Conservation (phyloP, 352 stramenopile species). For the Phytopythium vexans region DNA sequence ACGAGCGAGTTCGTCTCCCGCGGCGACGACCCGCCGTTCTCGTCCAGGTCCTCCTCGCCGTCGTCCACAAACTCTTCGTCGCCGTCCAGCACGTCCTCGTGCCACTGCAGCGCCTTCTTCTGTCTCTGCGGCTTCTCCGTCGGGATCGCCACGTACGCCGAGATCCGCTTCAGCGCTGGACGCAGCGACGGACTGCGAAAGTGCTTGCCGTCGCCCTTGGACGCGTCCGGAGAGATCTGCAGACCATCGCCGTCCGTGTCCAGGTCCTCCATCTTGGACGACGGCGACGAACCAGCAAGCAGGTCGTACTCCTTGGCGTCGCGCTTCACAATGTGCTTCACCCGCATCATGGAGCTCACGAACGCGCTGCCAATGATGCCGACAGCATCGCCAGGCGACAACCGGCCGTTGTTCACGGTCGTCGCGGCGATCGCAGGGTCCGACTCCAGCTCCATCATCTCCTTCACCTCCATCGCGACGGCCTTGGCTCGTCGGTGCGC, state of each 20-base stretch:
- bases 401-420: constrained; percentile 24
- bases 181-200: constrained; percentile 48
- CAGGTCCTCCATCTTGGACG: constrained; percentile 64
- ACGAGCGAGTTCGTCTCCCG: constrained; percentile 58
- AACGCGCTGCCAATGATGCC: constrained; percentile 62
- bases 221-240: constrained; percentile 72
- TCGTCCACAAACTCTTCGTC: constrained; percentile 80
- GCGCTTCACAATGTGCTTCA: constrained; percentile 55
- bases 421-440: constrained; percentile 6
- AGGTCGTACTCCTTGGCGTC: constrained; percentile 73
- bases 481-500: constrained; percentile 70
- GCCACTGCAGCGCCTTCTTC: constrained; percentile 64
- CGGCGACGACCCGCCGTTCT: not conserved
- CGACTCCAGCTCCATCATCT: constrained; percentile 53
- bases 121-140: constrained; percentile 36
- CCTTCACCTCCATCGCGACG: constrained; percentile 72
- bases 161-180: constrained; percentile 76
- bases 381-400: constrained; percentile 60
- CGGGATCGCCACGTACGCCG: constrained; percentile 59
- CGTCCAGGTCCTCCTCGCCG: constrained; percentile 21
- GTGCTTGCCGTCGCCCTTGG: constrained; percentile 50
- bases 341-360: constrained; percentile 48
- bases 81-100: constrained; percentile 72
- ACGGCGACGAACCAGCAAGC: constrained; percentile 44
- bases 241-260: constrained; percentile 80